Base-by-base conservation (phyloP, 208 protist species). In the Blechomonas ayalai region DNA sequence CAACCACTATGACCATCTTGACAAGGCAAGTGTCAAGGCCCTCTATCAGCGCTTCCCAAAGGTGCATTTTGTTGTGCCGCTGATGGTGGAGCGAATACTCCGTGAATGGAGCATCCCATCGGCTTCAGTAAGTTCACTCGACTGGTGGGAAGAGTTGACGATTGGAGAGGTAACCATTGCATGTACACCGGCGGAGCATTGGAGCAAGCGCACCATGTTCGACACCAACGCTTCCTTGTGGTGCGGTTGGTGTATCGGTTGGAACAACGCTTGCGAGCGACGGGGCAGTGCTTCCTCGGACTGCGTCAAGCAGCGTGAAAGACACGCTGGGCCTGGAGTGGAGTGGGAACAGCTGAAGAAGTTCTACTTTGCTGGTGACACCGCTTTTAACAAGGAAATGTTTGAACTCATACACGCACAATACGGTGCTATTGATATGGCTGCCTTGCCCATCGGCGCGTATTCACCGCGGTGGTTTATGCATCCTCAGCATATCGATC, bases 1-100 rank as follows among this genome's bases (percentile, higher is more conserved):
- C 63, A 86, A 90, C 52, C 88, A 95, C 63, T 93, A 87, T 58
- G 88, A 95, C 46, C 84, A 95, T 61, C 63, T 95, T 24, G 73
- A 90, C 52, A 34, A 63, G 57, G 4, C 41, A 0, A 63, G 60
- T 10, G 25, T 90, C 1, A 34, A 34, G 16, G 33, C 52, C 12
- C 15, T 95, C 4, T 41, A 45, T 16, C 29, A 59, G 20, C 60
- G 52, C 19, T 72, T 67, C 52, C 72, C 68, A 10, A 46, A 67
- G 15, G 52, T 51, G 28, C 36, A 28, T 1, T 86, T 79, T 31
- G 69, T 79, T 2, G 65, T 87, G 27, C 87, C 87, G 15, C 56
- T 76, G 12, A 57, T 59, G 16, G 62, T 87, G 35, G 65, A 80
- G 13, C 20, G 24, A 37, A 66, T 69, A 22, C 51, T 89, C 28